A percentile compares a stretch with the other conserved stretches of the same genome.
Conservation (phyloP, 768 basidiomycete species). For the Xerocomellus dryophilus region DNA sequence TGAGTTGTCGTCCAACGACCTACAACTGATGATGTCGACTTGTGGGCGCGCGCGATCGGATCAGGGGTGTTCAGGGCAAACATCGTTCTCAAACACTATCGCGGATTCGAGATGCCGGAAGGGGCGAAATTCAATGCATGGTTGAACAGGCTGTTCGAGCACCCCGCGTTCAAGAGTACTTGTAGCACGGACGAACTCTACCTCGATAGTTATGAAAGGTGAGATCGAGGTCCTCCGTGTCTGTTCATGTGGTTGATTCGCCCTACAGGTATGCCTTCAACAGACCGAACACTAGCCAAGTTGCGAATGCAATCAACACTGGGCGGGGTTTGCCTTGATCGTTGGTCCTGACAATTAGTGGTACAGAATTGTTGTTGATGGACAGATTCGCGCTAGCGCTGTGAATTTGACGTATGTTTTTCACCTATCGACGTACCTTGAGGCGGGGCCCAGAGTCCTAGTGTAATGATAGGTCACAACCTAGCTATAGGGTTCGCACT, state of each 20-base stretch:
- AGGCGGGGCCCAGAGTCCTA: neutral
- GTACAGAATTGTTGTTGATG: neutral
- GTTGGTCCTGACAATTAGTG: neutral
- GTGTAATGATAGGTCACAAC: no score
- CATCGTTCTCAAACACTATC: slow-evolving; percentile 63
- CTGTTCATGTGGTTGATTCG: neutral
- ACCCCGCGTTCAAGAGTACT: slow-evolving; percentile 64
- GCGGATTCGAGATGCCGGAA: slow-evolving; percentile 57
- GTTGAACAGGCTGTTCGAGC: slow-evolving; percentile 49
- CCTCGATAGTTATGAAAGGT: slow-evolving; percentile 71
- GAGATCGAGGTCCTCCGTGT: slow-evolving; percentile 4
- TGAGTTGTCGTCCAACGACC: neutral
- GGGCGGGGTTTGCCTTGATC: slow-evolving; percentile 60
- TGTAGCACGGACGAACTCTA: slow-evolving; percentile 68
- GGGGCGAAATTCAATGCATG: slow-evolving; percentile 51
- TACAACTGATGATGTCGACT: neutral
- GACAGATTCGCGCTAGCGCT: no score
- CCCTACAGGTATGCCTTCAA: slow-evolving; percentile 66
- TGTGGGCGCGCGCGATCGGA: neutral
- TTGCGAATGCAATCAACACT: slow-evolving; percentile 71
- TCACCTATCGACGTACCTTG: neutral
- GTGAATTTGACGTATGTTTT: neutral
- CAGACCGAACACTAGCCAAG: slow-evolving; percentile 72
- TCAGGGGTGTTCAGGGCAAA: slow-evolving; percentile 67
- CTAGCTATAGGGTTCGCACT: neutral